Evolutionary conservation across 352 stramenopile genomes (phyloP), one percentile per base, ranked within the genome.

Genomic region (Phytophthora niederhauseri): DNA sequence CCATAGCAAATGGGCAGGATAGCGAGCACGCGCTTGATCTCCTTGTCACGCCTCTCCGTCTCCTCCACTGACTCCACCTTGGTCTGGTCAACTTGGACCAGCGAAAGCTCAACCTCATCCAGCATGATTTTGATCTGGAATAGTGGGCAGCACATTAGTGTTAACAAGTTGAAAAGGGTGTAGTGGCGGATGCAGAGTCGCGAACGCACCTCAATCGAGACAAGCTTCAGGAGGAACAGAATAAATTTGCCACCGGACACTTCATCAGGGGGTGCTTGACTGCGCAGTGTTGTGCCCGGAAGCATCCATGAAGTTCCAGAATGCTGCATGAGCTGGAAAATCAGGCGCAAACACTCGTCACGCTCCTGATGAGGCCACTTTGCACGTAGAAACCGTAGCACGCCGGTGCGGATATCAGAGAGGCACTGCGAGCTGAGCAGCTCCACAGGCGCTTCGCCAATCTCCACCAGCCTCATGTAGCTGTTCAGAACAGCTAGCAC

Each of bases 71-170:
- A 57, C 28, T 87, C 74, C 9, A 91, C 65, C 8, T 80, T 71
- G 4, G 75, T 45, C 12, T 91, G 84, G n/a, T 92, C 84, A 60
- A 91, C 76, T 64, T 90, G 74, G 36, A 96, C 73, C 26, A 94
- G 60, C 0, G 79, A 80, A 1, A 90, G 64, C 62, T 95, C 87
- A 4, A 91, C 84, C 61, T 96, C 89, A 49, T 96, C 89, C 12
- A 96, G 59, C 80, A 95, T 91, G 26, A 96, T 71, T 50, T 96
- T 96, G 64, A 92, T 91, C 85, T 93, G 12, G 55, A 12, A 46
- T 17, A 49, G n/a, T 31, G 54, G 41, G 45, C 43, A 45, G n/a
- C 19, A 51, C 6, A 57, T 30, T n/a, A 43, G 12, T 12, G 4
- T 31, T 43, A 43, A 17, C 36, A 50, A 22, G 6, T 20, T 49